phyloP scores from a whole-genome alignment of 768 basidiomycete genomes.

The Termitomyces sp. region DNA sequence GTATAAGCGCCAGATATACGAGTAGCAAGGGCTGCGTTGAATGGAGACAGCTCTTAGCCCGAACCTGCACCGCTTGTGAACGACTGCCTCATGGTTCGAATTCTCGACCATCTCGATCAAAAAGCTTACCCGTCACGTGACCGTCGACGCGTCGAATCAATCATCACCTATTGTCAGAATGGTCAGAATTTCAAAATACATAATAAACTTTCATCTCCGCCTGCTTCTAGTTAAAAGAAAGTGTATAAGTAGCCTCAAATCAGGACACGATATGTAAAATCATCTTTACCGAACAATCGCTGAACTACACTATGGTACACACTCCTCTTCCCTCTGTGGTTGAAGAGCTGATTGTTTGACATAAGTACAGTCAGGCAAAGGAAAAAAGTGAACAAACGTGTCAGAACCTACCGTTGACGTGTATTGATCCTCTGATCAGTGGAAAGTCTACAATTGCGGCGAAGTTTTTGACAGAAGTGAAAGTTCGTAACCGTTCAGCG shows the following conservation, averaged over 20 bases:
- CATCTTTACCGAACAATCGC: not conserved
- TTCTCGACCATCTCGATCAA: constrained; percentile 5
- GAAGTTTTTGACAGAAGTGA: constrained; percentile 41
- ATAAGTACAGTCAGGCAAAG: constrained; percentile 49
- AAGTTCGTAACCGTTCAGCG: constrained; percentile 62
- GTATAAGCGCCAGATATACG: not conserved
- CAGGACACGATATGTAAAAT: not conserved
- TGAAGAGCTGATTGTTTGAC: not conserved
- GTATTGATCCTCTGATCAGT: constrained; percentile 9
- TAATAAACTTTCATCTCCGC: constrained; percentile 11
- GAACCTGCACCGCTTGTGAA: constrained; percentile 9
- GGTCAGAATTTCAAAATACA: not conserved
- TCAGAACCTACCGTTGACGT: not conserved
- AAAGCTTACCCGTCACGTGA: constrained; percentile 13
- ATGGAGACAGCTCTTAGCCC: not conserved
- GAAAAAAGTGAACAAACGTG: constrained; percentile 36
- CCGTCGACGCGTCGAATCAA: constrained; percentile 10
- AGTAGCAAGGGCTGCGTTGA: not conserved
- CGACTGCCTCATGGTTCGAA: constrained; percentile 15
- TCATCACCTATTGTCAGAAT: not conserved
- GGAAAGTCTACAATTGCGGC: constrained; percentile 15
- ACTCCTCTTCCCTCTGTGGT: constrained; percentile 1
- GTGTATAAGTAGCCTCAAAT: constrained; percentile 2
- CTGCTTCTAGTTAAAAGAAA: constrained; percentile 2
- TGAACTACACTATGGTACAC: not conserved